Conservation (phyloP, 306 rosid genomes). For the Dryas drummondii region DNA sequence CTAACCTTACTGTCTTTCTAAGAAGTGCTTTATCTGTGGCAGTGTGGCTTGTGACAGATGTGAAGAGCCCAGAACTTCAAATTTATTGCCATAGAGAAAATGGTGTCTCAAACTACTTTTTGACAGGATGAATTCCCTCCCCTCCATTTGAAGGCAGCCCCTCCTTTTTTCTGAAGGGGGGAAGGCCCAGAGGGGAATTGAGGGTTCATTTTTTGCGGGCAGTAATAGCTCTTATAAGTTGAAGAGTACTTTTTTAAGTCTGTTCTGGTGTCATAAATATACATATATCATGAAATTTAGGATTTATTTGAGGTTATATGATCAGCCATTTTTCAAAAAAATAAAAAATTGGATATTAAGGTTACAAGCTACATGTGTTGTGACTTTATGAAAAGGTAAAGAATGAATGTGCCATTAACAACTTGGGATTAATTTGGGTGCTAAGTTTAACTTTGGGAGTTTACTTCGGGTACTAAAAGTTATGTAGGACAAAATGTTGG, state of each 20-base stretch:
- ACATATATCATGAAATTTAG: not conserved
- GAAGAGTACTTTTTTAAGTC: slow-evolving; percentile 1
- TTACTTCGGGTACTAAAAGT: not conserved
- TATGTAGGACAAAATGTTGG: not conserved
- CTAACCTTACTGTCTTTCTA: not conserved
- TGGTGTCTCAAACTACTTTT: not conserved
- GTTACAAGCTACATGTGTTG: not conserved
- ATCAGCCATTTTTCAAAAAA: too few species aligned
- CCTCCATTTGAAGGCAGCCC: not conserved
- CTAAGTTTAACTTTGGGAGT: not conserved
- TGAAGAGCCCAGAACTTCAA: not conserved
- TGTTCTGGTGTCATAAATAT: slow-evolving; percentile 18
- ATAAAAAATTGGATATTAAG: too few species aligned
- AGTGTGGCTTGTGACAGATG: slow-evolving; percentile 5
- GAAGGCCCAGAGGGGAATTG: too few species aligned
- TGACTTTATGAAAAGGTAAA: not conserved
- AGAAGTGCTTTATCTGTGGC: not conserved
- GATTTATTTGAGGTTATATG: too few species aligned
- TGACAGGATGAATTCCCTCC: slow-evolving; percentile 4
- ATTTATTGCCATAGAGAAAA: slow-evolving; percentile 20
- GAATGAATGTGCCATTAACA: not conserved
- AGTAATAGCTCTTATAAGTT: slow-evolving; percentile 1
- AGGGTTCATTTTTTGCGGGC: not conserved
- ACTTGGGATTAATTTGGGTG: not conserved
- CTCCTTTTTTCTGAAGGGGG: not conserved